Evolutionary conservation across 2,329 filamentous ascomycete species (phyloP), one percentile per base, ranked within the genome.

Genomic region (Huntiella decipiens): DNA sequence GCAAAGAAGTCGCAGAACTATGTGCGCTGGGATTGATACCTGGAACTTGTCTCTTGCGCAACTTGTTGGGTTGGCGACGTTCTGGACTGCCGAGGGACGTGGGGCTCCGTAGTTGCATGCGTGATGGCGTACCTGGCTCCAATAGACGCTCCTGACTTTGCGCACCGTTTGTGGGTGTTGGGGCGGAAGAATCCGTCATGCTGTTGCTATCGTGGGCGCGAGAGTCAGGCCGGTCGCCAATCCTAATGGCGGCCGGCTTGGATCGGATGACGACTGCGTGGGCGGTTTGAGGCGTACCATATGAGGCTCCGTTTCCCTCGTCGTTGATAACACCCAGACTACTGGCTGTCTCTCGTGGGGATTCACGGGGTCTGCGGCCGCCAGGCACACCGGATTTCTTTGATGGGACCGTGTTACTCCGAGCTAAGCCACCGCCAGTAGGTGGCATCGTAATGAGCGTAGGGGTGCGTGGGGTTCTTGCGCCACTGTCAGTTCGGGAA

Each of bases 401-500:
- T 0, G 88, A 91, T 1, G 91, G 91, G 11, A 96, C 70, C 3
- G 91, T 98, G 58, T 96, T 96, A 63, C 88, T 95, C 48, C 74
- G 67, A 36, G 62, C 66, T 13, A 77, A 58, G 31, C 43, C 47
- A n/a, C 47, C 38, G 12, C 69, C 66, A 39, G 75, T 66, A 1
- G 70, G 70, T 1, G 79, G 70, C 1, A 72, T 70, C 19, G 68
- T 60, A 3, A 63, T 63, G 46, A 70, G 60, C 7, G 47, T 44
- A 4, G 47, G 44, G 1, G 47, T 46, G 19, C 39, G 19, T n/a
- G 47, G 47, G 12, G 47, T 49, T 38, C 32, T 46, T 10, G 39
- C 38, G 19, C 47, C 47, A 16, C 39, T 43, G n/a, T 44, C 47
- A n/a, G 40, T 45, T 13, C 44, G 39, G 4, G 47, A 49, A 19